Evolutionary conservation across 2,329 filamentous ascomycete species (phyloP).

Genomic region (Orbilia oligospora): DNA sequence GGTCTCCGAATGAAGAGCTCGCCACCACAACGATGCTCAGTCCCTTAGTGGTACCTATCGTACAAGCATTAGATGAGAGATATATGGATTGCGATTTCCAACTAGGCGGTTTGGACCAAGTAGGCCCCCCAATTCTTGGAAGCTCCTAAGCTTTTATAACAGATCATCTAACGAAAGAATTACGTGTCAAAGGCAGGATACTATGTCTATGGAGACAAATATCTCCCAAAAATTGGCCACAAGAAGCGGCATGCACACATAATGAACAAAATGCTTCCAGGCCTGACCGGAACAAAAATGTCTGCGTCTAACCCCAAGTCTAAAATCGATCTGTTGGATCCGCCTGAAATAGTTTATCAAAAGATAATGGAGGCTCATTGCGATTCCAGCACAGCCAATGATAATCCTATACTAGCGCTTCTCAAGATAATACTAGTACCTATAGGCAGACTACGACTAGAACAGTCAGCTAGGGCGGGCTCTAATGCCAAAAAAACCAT

Average conservation of each 20-base stretch:
- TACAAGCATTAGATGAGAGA: conserved; percentile 37
- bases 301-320: conserved; percentile 50
- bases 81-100: conserved; percentile 23
- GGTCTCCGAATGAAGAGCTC: conserved; percentile 39
- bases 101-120: conserved; percentile 29
- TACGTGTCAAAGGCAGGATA: conserved; percentile 21
- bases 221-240: conserved; percentile 47
- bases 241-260: conserved; percentile 34
- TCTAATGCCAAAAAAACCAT: not conserved
- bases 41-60: conserved; percentile 31
- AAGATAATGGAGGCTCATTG: conserved; percentile 43
- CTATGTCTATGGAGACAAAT: conserved; percentile 32
- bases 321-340: conserved; percentile 53
- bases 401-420: conserved; percentile 31
- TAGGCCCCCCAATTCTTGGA: not conserved
- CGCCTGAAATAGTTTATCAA: conserved; percentile 29
- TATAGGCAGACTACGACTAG: conserved; percentile 17
- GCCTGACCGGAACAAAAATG: conserved; percentile 51
- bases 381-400: not conserved
- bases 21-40: conserved; percentile 34
- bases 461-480: not conserved
- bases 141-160: too few species aligned
- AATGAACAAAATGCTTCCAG: conserved; percentile 45
- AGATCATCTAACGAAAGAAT: not conserved
- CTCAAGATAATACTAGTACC: conserved; percentile 32